Conservation (phyloP, 768 basidiomycete genomes). For the Boletus vermiculosoides region DNA sequence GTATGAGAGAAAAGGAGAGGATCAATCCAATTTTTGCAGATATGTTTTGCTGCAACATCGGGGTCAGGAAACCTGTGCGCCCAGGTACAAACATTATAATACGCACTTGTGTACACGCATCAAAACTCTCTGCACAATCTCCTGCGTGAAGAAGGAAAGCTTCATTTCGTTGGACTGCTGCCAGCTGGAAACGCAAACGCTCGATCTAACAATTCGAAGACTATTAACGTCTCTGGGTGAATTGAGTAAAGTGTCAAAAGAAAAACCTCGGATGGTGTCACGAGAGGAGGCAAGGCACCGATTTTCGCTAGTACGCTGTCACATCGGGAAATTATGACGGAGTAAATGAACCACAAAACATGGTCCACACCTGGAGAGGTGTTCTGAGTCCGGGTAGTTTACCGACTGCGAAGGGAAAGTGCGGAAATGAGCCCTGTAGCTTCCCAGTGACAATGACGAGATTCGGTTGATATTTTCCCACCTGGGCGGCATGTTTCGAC, state of each 20-base stretch:
- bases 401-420: slow-evolving; percentile 50
- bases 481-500: slow-evolving; percentile 73
- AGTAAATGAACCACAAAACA: not conserved
- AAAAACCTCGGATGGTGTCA: slow-evolving; percentile 85
- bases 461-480: slow-evolving; percentile 26
- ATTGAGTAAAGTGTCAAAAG: not conserved
- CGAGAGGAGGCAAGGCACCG: slow-evolving; percentile 78
- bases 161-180: slow-evolving; percentile 78
- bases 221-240: slow-evolving; percentile 29
- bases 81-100: slow-evolving; percentile 6
- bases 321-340: not conserved
- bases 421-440: not conserved
- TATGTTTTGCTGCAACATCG: slow-evolving; percentile 68
- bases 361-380: slow-evolving; percentile 52
- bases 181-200: slow-evolving; percentile 75
- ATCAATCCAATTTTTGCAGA: slow-evolving; percentile 87
- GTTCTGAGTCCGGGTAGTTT: slow-evolving; percentile 61
- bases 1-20: slow-evolving; percentile 90
- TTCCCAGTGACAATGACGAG: not conserved
- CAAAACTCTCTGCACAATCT: slow-evolving; percentile 96
- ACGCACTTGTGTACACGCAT: slow-evolving; percentile 82
- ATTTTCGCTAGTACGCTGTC: slow-evolving; percentile 81
- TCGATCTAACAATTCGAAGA: slow-evolving; percentile 55
- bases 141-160: slow-evolving; percentile 96
- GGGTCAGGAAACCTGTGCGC: slow-evolving; percentile 4